phyloP scores from a whole-genome alignment of 768 basidiomycete species.

The Tulasnella sp. region DNA sequence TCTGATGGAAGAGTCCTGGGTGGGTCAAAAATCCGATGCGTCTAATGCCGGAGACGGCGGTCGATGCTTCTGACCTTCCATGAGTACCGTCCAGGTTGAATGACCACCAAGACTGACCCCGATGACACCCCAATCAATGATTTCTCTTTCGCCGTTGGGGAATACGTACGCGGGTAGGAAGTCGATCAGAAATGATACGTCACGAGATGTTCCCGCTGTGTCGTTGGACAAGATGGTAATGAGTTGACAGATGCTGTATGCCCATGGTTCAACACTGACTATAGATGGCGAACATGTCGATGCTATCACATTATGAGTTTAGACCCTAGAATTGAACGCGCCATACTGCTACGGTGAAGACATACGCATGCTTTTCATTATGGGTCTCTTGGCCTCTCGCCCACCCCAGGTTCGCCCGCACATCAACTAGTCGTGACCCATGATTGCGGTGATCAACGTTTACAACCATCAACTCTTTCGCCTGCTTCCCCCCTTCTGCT shows the following conservation, averaged over 20 bases:
- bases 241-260: background rate
- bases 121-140: slow-evolving; percentile 58
- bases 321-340: background rate
- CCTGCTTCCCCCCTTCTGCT: slow-evolving; percentile 16
- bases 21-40: slow-evolving; percentile 13
- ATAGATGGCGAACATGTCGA: slow-evolving; percentile 41
- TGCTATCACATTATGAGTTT: slow-evolving; percentile 19
- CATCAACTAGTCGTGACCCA: slow-evolving; percentile 32
- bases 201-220: slow-evolving; percentile 53
- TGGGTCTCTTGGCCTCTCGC: slow-evolving; percentile 25
- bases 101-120: slow-evolving; percentile 83
- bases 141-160: slow-evolving; percentile 46
- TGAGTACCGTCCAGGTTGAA: slow-evolving; percentile 60
- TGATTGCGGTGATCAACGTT: slow-evolving; percentile 47
- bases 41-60: slow-evolving; percentile 2
- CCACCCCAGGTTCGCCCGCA: slow-evolving; percentile 33
- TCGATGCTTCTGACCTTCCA: slow-evolving; percentile 43
- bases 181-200: slow-evolving; percentile 73
- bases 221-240: background rate
- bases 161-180: slow-evolving; percentile 65
- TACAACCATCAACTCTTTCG: slow-evolving; percentile 35
- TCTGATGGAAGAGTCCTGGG: slow-evolving; percentile 31
- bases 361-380: slow-evolving; percentile 38
- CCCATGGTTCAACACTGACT: slow-evolving; percentile 25
- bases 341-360: background rate